Evolutionary conservation across 192 early-diverging fungal species (phyloP).

Genomic region (Umbelopsis isabellina): DNA sequence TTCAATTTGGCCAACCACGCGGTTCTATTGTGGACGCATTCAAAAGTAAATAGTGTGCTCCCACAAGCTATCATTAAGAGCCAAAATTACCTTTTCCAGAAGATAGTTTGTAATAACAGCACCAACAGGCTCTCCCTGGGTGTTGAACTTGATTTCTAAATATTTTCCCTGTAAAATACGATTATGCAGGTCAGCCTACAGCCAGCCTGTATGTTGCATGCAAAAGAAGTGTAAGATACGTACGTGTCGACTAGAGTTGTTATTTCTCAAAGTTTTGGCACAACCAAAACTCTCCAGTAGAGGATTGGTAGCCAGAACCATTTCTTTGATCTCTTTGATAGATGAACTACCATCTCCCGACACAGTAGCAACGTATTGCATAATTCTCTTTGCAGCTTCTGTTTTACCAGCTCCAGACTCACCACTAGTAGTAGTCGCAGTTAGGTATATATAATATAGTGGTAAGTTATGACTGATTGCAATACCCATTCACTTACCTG

Average conservation of each 20-base stretch:
- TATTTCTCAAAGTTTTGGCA: constrained; percentile 97
- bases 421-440: constrained; percentile 55
- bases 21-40: constrained; percentile 56
- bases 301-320: constrained; percentile 99
- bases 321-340: constrained; percentile 95
- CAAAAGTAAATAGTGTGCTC: neutral
- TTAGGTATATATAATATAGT: constrained; percentile 24
- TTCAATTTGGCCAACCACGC: constrained; percentile 91
- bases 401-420: constrained; percentile 94
- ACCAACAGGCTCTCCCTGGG: constrained; percentile 90
- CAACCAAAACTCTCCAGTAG: constrained; percentile 98
- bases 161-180: constrained; percentile 83
- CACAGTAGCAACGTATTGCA: constrained; percentile 98
- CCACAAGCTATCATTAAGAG: neutral
- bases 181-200: neutral
- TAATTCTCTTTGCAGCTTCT: constrained; percentile 90
- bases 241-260: constrained; percentile 97
- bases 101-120: constrained; percentile 98
- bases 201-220: neutral
- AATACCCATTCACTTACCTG: constrained; percentile 43
- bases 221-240: constrained; percentile 18
- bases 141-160: constrained; percentile 97
- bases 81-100: constrained; percentile 80
- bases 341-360: constrained; percentile 78
- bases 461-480: neutral